Evolutionary conservation across 306 rosid genomes (phyloP).

Genomic region (Casuarina cunninghamiana): DNA sequence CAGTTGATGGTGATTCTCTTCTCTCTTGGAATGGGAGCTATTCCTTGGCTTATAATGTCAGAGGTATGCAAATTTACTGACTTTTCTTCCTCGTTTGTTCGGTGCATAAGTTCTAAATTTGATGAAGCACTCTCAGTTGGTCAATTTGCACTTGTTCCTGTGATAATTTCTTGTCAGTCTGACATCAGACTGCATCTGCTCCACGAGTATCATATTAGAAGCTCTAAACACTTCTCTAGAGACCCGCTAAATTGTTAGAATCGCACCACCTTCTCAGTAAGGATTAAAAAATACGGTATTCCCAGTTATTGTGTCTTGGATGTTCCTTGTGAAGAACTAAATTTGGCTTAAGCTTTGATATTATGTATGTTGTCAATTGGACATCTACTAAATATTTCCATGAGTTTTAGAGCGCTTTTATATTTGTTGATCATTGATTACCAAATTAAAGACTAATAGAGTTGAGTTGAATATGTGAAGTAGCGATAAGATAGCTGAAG

Average conservation of each 20-base stretch:
- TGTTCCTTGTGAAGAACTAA: neutral
- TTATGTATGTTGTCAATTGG: neutral
- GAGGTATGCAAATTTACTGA: conserved; percentile 49
- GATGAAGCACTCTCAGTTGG: neutral
- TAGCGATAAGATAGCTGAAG: neutral
- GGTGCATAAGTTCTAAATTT: neutral
- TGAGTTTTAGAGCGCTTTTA: neutral
- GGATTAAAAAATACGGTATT: neutral
- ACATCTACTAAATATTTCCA: neutral
- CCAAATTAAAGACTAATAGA: neutral
- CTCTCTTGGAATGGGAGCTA: conserved; percentile 84
- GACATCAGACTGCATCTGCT: neutral
- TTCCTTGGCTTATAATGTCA: conserved; percentile 93
- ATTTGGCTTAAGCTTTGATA: neutral
- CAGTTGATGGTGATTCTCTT: conserved; percentile 61
- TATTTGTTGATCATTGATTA: neutral
- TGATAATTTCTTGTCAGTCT: neutral
- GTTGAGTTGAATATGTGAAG: neutral
- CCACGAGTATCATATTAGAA: neutral
- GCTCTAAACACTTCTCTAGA: neutral
- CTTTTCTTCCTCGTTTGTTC: neutral
- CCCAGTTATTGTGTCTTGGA: neutral
- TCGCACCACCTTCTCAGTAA: neutral
- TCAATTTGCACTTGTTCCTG: neutral
- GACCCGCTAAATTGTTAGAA: neutral